Base-by-base conservation (phyloP, 768 basidiomycete species). In the Psilocybe cyanescens region DNA sequence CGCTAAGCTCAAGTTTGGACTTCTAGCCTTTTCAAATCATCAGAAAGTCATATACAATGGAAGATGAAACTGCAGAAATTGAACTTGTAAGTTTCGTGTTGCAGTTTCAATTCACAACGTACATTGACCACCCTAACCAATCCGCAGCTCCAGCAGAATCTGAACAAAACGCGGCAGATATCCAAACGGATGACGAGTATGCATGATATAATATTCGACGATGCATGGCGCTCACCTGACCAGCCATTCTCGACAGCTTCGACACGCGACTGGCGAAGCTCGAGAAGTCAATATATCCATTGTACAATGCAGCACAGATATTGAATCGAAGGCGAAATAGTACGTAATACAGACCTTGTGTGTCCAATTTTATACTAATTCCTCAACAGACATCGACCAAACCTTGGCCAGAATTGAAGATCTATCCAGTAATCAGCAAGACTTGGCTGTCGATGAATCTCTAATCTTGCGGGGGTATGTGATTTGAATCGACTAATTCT, bases 141-240 rank as follows among this genome's bases (percentile, higher is more conserved):
- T 24, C n/a, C 28, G 29, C 48, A 92, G 92, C 82, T 95, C 8
- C 91, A 95, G 75, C 93, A 94, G 74, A 94, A 94, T 70, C 78
- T 95, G 46, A 87, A 90, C 73, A 94, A 94, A 76, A 94, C 92
- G 0, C 84, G 85, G 19, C 91, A 91, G 68, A 90, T 92, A 62
- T 94, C 92, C 1, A 89, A 90, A 68, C 81, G 91, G 54, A 94
- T 95, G 92, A 93, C 86, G 62, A 85, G 92, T 94, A 76, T 58
- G 90, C 71, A 45, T 28, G 49, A 30, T 16, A 37, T 12, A n/a
- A 19, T 31, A 16, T 35, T 11, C 58, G 28, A 8, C 16, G 31
- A 8, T 33, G 45, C 59, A 58, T 54, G 19, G 53, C 68, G 63
- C 76, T 78, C 57, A 79, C 62, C 63, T 73, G 66, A 66, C 69